Conservation (phyloP, 352 stramenopile genomes). For the Elongisporangium anandrum region DNA sequence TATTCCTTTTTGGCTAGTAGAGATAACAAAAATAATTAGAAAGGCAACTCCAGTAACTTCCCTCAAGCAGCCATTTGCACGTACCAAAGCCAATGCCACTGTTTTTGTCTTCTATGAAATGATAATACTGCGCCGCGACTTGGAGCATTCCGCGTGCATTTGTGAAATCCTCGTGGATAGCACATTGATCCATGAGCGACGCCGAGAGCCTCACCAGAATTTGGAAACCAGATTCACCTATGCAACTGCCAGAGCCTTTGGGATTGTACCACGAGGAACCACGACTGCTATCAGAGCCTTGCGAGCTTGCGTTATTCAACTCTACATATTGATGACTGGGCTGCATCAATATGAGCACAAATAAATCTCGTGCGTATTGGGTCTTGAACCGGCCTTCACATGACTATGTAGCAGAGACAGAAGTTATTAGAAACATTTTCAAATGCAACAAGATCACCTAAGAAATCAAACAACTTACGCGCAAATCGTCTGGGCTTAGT, state of each 20-base stretch:
- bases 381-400: constrained; percentile 67
- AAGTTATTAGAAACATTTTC: background rate
- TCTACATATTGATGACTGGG: constrained; percentile 73
- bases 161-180: constrained; percentile 74
- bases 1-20: constrained; percentile 76
- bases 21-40: background rate
- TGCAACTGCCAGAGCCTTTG: constrained; percentile 78
- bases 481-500: constrained; percentile 42
- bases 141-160: constrained; percentile 76
- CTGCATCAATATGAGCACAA: constrained; percentile 86
- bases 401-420: constrained; percentile 18
- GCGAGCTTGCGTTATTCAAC: constrained; percentile 18
- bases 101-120: constrained; percentile 74
- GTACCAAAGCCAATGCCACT: constrained; percentile 68
- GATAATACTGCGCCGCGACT: constrained; percentile 77
- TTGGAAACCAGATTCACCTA: constrained; percentile 63
- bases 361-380: constrained; percentile 67
- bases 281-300: constrained; percentile 9
- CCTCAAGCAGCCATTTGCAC: constrained; percentile 2
- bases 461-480: constrained; percentile 24
- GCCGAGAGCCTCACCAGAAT: constrained; percentile 52
- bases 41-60: background rate
- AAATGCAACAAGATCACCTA: background rate
- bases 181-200: constrained; percentile 69
- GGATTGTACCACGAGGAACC: constrained; percentile 71